Conservation (phyloP, 169 alveolate genomes). For the Plasmodium cynomolgi region DNA sequence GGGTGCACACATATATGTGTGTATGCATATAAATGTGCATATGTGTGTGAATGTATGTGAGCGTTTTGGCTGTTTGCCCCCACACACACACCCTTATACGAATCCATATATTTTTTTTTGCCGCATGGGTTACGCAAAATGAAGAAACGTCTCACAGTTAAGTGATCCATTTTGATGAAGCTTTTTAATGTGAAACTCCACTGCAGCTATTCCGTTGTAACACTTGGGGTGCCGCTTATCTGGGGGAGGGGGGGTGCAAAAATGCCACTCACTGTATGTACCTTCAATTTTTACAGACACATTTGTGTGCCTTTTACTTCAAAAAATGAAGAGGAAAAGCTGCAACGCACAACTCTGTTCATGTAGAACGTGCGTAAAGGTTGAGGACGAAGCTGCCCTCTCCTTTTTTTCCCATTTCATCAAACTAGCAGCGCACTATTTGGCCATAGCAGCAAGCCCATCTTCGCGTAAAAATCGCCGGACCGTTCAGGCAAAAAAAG, state of each 20-base stretch:
- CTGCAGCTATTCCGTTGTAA: not conserved
- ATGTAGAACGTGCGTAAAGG: not conserved
- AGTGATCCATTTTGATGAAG: not conserved
- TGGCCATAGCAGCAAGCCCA: not conserved
- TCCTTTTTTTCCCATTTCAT: not conserved
- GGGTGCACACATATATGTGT: not conserved
- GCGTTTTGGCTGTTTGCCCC: not conserved
- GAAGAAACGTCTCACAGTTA: not conserved
- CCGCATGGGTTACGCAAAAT: not conserved
- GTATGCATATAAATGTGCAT: not conserved
- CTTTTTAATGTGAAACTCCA: not conserved
- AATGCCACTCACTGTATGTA: not conserved
- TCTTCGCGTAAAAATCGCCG: not conserved
- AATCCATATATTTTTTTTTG: not conserved
- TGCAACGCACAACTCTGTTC: not conserved
- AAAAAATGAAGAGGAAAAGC: not conserved
- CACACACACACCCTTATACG: not conserved
- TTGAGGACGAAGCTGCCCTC: slow-evolving; percentile 1
- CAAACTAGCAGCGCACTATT: not conserved
- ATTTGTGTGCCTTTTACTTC: not conserved
- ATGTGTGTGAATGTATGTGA: not conserved
- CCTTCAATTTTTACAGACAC: not conserved
- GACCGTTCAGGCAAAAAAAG: not conserved
- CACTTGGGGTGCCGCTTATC: not conserved
- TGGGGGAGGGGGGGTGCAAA: not conserved